Evolutionary conservation across 2,329 filamentous ascomycete species (phyloP).

Genomic region (Stemphylium vesicarium): DNA sequence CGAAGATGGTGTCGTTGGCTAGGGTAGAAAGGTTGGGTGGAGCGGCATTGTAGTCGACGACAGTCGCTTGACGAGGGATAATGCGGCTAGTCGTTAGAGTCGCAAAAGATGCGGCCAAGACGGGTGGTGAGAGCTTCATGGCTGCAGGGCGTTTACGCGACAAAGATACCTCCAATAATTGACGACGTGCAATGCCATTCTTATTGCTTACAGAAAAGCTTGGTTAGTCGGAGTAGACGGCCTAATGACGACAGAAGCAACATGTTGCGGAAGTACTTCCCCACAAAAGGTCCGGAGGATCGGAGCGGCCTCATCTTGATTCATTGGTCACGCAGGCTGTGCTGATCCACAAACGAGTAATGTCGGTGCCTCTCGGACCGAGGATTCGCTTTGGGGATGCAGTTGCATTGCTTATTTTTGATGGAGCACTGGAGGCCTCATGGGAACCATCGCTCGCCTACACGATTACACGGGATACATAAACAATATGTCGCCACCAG

Average conservation of each 20-base stretch:
- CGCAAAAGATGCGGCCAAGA: constrained; percentile 5
- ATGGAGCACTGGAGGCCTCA: neutral
- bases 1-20: constrained; percentile 21
- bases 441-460: neutral
- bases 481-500: constrained; percentile 46
- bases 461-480: constrained; percentile 23
- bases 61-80: constrained; percentile 12
- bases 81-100: constrained; percentile 6
- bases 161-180: neutral
- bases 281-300: constrained; percentile 7
- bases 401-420: neutral
- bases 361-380: neutral
- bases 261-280: constrained; percentile 2
- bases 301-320: neutral
- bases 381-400: neutral
- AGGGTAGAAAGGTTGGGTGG: constrained; percentile 29
- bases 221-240: neutral
- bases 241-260: constrained; percentile 9
- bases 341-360: constrained; percentile 5
- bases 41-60: constrained; percentile 22
- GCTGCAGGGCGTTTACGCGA: neutral
- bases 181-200: neutral
- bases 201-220: neutral
- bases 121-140: constrained; percentile 8
- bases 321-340: neutral